Conservation (phyloP, 2,329 filamentous ascomycete genomes). For the Calonectria montana region DNA sequence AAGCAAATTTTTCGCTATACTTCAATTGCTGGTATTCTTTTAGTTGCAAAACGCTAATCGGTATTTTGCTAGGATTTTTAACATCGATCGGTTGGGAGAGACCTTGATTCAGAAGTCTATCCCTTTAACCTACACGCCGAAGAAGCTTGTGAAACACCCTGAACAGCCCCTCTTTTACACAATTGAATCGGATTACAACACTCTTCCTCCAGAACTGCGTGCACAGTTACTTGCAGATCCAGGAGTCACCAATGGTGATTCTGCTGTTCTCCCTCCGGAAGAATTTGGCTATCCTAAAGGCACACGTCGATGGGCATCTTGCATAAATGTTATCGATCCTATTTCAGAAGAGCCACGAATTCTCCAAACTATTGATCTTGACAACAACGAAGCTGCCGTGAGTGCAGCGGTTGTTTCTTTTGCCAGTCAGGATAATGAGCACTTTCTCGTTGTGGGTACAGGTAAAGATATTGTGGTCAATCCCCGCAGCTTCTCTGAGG, state of each 20-base stretch:
- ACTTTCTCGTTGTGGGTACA: conserved; percentile 93
- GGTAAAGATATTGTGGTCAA: conserved; percentile 88
- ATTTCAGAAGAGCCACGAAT: conserved; percentile 76
- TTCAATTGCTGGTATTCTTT: conserved; percentile 23
- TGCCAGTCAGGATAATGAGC: conserved; percentile 87
- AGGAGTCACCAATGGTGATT: conserved; percentile 76
- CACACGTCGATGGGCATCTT: conserved; percentile 92
- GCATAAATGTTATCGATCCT: conserved; percentile 92
- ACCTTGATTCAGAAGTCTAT: conserved; percentile 90
- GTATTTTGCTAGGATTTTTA: conserved; percentile 76
- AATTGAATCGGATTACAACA: conserved; percentile 93
- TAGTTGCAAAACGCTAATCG: conserved; percentile 47
- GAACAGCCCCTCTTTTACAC: conserved; percentile 92
- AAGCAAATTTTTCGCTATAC: conserved; percentile 35
- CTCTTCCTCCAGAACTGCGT: conserved; percentile 82
- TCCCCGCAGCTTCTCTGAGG: conserved; percentile 79
- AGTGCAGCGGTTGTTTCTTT: conserved; percentile 89
- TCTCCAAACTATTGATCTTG: conserved; percentile 82
- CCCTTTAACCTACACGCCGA: conserved; percentile 89
- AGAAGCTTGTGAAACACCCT: conserved; percentile 87
- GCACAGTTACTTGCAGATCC: conserved; percentile 80
- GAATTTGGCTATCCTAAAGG: conserved; percentile 92
- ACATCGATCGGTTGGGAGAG: conserved; percentile 85
- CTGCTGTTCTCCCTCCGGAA: conserved; percentile 76
- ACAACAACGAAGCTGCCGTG: conserved; percentile 91